Base-by-base conservation (phyloP, 768 basidiomycete genomes). In the button mushroom (Agaricus bisporus) region DNA sequence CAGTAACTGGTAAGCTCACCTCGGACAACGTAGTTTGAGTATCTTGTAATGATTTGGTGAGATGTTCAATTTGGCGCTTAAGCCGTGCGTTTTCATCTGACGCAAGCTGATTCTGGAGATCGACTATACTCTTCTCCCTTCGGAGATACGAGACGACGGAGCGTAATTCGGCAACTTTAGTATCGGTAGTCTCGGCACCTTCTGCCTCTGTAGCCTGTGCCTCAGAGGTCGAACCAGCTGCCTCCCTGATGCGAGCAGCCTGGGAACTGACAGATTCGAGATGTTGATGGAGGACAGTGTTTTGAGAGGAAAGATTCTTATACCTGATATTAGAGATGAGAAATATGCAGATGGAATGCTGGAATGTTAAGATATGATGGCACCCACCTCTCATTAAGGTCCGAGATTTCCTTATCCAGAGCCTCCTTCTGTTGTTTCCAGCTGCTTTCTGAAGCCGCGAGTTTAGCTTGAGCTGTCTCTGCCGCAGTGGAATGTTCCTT, bases 51-150 rank as follows among this genome's bases (percentile, higher is more conserved):
- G 70, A 81, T 57, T 83, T 82, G 14, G 77, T 75, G 39, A 91
- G 65, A 60, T 88, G 84, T 5, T 92, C 90, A 25, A 88, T 78
- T 63, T 93, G 87, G 17, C 79, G 69, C 65, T 86, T 88, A 48
- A 91, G 66, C 4, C 91, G 80, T 8, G 80, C 69, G 59, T 79
- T 88, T 70, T 94, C 91, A 56, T 86, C 77, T 60, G 79, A 77
- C 73, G 84, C 79, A 45, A 94, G 79, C 61, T 93, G 88, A 22
- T 91, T 75, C 58, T 93, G 90, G 29, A 93, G 78, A 59, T 95
- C 91, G 42, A 90, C 86, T 49, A 95, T 91, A 64, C 94, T 91
- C 69, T 95, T 93, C 74, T 94, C 92, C 63, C 87, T 91, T 39
- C 92, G 80, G 32, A 95, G 72, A 67, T 89, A 94, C 2, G 83